Conservation (phyloP, 176 grass and related monocot species). For the Avena atlantica region DNA sequence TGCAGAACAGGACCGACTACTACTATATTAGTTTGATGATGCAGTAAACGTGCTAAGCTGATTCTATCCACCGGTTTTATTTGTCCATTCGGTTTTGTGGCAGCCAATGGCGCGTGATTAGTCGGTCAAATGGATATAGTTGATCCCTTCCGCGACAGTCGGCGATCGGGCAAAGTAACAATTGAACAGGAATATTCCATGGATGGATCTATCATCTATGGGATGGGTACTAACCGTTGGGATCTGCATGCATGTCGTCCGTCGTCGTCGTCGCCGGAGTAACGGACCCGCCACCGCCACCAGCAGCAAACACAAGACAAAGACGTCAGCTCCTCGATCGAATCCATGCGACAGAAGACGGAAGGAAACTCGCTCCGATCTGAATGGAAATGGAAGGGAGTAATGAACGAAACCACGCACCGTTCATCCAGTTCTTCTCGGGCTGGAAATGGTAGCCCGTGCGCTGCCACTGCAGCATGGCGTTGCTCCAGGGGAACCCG, state of each 20-base stretch:
- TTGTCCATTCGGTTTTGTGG: neutral
- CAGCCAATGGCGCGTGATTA: neutral
- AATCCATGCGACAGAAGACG: neutral
- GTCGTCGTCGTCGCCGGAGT: neutral
- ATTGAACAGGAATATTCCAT: neutral
- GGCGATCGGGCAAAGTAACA: neutral
- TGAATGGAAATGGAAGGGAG: neutral
- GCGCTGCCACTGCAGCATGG: slow-evolving; percentile 72
- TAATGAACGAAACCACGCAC: neutral
- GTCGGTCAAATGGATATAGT: neutral
- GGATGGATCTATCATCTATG: neutral
- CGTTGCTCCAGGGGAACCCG: slow-evolving; percentile 57
- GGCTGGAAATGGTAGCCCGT: slow-evolving; percentile 78
- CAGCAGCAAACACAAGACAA: neutral
- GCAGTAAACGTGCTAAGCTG: neutral
- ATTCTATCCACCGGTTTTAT: neutral
- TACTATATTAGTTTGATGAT: too few species aligned
- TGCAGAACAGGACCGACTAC: too few species aligned
- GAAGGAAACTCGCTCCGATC: neutral
- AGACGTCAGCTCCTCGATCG: neutral
- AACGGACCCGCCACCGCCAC: neutral
- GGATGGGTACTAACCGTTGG: neutral
- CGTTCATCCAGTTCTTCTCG: slow-evolving; percentile 81
- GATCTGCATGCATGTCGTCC: slow-evolving; percentile 7
- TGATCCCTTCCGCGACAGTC: neutral